phyloP scores from a whole-genome alignment of 257 asterid species.

The Hygrophila difformis region DNA sequence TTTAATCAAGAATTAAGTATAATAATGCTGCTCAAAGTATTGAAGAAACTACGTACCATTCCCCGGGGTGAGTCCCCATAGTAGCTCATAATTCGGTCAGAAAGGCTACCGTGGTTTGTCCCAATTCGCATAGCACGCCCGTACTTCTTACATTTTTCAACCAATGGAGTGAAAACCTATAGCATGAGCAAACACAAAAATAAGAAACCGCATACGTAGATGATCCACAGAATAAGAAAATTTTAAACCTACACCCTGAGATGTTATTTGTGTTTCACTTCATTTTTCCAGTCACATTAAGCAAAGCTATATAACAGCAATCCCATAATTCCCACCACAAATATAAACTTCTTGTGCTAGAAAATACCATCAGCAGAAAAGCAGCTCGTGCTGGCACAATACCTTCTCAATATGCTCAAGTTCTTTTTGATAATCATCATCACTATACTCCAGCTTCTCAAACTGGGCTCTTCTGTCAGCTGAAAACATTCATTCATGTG shows the following conservation, averaged over 20 bases:
- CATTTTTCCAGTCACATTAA: conserved; percentile 1
- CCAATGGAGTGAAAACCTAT: conserved; percentile 93
- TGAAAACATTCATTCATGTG: conserved; percentile 21
- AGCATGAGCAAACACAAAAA: conserved; percentile 6
- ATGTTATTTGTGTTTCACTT: background rate
- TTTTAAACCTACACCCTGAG: background rate
- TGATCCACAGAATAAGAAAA: background rate
- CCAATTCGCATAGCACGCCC: conserved; percentile 99
- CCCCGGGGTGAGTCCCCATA: conserved; percentile 98
- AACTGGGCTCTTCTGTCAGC: conserved; percentile 99
- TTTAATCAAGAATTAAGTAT: background rate
- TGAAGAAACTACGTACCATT: conserved; percentile 52
- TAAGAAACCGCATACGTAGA: background rate
- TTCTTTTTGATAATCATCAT: conserved; percentile 95
- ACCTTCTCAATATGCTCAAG: conserved; percentile 98
- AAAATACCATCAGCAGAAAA: conserved; percentile 10
- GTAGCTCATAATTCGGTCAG: conserved; percentile 98
- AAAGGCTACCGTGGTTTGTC: conserved; percentile 98
- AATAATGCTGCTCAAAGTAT: conserved; percentile 5
- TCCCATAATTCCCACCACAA: background rate
- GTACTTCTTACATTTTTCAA: conserved; percentile 88
- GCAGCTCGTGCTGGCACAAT: conserved; percentile 2
- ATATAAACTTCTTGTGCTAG: too few relatives aligned
- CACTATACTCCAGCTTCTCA: conserved; percentile 84
- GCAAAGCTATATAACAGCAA: background rate